These are phyloP conservation scores for Periconia macrospinosa DNA, from an alignment of 2,329 filamentous ascomycete genomes.

Conservation along the genomic window DNA sequence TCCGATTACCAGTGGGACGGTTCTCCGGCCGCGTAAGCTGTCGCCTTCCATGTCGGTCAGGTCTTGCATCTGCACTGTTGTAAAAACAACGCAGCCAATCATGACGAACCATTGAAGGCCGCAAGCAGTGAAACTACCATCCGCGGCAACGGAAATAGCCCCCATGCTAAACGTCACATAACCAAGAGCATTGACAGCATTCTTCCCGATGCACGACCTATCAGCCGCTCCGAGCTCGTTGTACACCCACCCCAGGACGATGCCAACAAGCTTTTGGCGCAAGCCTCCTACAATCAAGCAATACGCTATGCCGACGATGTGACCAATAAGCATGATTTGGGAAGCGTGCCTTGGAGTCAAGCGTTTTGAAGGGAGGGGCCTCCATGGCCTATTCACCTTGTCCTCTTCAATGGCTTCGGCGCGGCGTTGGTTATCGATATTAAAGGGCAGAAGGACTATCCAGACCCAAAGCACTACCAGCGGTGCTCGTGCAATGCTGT, in stretches of 20 bases:
- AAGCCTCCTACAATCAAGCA: constrained; percentile 14
- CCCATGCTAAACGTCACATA: constrained; percentile 26
- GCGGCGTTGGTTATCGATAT: constrained; percentile 32
- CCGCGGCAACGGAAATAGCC: constrained; percentile 20
- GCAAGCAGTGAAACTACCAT: neutral
- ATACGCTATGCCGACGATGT: neutral
- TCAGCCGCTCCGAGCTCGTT: constrained; percentile 29
- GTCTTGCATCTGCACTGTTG: constrained; percentile 44
- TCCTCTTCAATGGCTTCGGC: constrained; percentile 29
- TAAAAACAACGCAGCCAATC: constrained; percentile 32
- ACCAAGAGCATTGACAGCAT: constrained; percentile 28
- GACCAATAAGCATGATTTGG: constrained; percentile 10
- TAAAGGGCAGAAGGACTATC: constrained; percentile 30
- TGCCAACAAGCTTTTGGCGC: neutral
- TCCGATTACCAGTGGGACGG: constrained; percentile 53
- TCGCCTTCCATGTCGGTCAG: constrained; percentile 29
- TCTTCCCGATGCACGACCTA: constrained; percentile 21
- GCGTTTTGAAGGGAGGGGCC: constrained; percentile 26
- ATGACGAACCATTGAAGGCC: constrained; percentile 29
- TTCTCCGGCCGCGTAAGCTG: constrained; percentile 76
- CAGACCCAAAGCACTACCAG: constrained; percentile 24
- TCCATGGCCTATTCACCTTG: constrained; percentile 35
- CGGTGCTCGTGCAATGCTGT: neutral
- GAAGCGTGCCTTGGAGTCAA: constrained; percentile 16
- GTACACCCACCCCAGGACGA: constrained; percentile 16